A percentile compares a stretch with the other conserved stretches of the same genome.
These are phyloP conservation scores for Dactylellina sp. DNA, from an alignment of 2,329 filamentous ascomycete species.

Conservation along the genomic window DNA sequence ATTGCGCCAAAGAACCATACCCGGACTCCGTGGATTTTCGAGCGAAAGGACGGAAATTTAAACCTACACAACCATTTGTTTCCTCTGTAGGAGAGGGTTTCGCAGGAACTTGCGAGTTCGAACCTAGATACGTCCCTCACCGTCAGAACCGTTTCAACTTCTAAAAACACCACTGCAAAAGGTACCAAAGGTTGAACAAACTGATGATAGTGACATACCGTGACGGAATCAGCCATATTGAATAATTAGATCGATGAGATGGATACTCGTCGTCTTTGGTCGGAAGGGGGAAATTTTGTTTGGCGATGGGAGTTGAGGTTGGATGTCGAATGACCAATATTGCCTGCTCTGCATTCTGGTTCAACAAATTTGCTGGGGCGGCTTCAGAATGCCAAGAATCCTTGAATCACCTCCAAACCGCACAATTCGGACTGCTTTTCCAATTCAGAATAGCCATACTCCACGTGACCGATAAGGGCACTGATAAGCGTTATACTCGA, in stretches of 20 bases:
- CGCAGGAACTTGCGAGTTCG: conserved; percentile 99
- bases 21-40: conserved; percentile 36
- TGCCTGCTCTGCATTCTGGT: conserved; percentile 29
- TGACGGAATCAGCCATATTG: conserved; percentile 55
- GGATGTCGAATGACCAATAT: conserved; percentile 50
- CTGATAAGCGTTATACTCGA: conserved; percentile 12
- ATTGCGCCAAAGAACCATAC: neutral
- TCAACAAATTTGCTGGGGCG: conserved; percentile 57
- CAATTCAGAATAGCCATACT: conserved; percentile 1
- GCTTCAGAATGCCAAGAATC: conserved; percentile 48
- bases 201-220: conserved; percentile 45
- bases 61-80: conserved; percentile 99
- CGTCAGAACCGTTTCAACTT: conserved; percentile 29
- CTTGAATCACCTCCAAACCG: conserved; percentile 42
- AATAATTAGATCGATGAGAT: conserved; percentile 45
- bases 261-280: conserved; percentile 41
- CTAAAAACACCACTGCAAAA: too few species aligned
- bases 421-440: conserved; percentile 55
- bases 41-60: conserved; percentile 56
- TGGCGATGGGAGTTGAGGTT: conserved; percentile 49
- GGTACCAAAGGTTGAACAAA: conserved; percentile 11
- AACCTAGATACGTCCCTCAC: conserved; percentile 32
- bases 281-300: conserved; percentile 25
- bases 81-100: conserved; percentile 98
- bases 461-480: conserved; percentile 53